Conservation (phyloP, 371 early-diverging fungal species). For the Chytridium lagenaria region DNA sequence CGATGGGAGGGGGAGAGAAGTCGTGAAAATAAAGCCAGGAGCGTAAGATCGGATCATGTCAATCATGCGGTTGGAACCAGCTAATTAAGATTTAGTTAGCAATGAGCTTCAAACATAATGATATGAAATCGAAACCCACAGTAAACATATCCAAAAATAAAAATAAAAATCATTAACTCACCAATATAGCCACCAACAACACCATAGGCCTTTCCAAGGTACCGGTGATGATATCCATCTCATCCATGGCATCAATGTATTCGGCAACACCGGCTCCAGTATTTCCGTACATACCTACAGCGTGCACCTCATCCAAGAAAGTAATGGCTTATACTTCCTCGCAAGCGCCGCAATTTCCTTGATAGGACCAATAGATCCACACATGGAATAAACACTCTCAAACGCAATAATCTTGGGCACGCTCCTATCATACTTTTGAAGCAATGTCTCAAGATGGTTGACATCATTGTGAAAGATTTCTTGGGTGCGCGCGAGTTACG, state of each 20-base stretch:
- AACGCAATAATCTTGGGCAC: conserved; percentile 97
- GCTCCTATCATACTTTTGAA: conserved; percentile 79
- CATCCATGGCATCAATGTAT: conserved; percentile 90
- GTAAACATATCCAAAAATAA: too few species aligned
- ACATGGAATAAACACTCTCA: conserved; percentile 98
- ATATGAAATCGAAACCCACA: too few species aligned
- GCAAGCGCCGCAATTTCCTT: conserved; percentile 91
- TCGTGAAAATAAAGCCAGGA: conserved; percentile 99
- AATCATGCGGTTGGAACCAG: conserved; percentile 84
- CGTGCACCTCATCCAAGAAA: conserved; percentile 98
- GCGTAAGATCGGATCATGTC: conserved; percentile 98
- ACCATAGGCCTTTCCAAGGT: conserved; percentile 98
- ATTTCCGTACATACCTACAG: conserved; percentile 98
- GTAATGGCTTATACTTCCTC: conserved; percentile 98
- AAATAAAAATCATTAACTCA: conserved; percentile 11
- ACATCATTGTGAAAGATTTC: conserved; percentile 96
- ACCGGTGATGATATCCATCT: conserved; percentile 96
- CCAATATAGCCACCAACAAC: conserved; percentile 97
- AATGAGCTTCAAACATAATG: neutral
- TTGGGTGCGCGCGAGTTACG: conserved; percentile 89
- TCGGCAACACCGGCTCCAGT: conserved; percentile 98
- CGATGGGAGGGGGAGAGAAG: conserved; percentile 97
- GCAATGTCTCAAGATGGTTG: conserved; percentile 83
- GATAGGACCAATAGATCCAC: conserved; percentile 95
- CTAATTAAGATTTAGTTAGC: too few species aligned